These are phyloP conservation scores for Penicillium carneum DNA, from an alignment of 2,329 filamentous ascomycete species.

Conservation along the genomic window DNA sequence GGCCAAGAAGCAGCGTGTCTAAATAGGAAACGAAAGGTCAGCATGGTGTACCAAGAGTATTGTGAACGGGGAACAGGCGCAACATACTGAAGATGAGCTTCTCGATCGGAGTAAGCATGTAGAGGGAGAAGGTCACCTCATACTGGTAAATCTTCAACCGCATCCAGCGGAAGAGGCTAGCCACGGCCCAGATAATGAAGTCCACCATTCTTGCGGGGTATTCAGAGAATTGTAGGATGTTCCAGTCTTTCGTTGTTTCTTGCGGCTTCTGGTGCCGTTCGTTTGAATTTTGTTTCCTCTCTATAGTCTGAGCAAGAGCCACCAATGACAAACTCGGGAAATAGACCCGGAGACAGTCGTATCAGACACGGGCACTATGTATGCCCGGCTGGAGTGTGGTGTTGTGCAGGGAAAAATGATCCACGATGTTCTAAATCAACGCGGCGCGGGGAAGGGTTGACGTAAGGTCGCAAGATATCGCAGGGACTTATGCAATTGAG, in stretches of 20 bases:
- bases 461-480: not conserved
- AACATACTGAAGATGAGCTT: constrained; percentile 94
- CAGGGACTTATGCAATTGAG: not conserved
- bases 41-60: not conserved
- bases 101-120: constrained; percentile 96
- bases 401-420: not conserved
- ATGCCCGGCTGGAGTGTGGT: not conserved
- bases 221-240: constrained; percentile 7
- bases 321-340: too few relatives aligned
- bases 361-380: not conserved
- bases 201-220: constrained; percentile 38
- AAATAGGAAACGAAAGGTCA: constrained; percentile 6
- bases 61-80: not conserved
- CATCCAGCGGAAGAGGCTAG: constrained; percentile 77
- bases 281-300: not conserved
- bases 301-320: not conserved
- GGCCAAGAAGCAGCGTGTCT: constrained; percentile 92
- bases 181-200: constrained; percentile 49
- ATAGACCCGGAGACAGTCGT: not conserved
- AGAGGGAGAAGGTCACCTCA: constrained; percentile 93
- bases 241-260: not conserved
- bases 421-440: not conserved
- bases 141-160: constrained; percentile 97
- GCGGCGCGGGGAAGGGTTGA: not conserved
- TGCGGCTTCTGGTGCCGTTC: not conserved